phyloP scores from a whole-genome alignment of 441 rosid species.

The Hypseocharis bilobata region DNA sequence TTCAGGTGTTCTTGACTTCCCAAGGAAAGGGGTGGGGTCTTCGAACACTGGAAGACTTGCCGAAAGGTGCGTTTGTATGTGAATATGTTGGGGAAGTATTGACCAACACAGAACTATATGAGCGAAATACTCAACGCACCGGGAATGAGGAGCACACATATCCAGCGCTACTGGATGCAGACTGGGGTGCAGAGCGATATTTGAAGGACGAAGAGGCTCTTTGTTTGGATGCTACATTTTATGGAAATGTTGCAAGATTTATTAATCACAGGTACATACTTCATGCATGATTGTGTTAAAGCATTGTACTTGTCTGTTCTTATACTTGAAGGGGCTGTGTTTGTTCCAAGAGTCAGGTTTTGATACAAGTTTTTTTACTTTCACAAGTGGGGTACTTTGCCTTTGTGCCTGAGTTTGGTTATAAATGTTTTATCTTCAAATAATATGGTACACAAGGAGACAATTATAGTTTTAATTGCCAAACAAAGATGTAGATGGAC shows the following conservation, averaged over 20 bases:
- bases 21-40: slow-evolving; percentile 92
- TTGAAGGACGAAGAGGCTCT: slow-evolving; percentile 57
- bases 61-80: slow-evolving; percentile 78
- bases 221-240: slow-evolving; percentile 59
- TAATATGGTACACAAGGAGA: no score
- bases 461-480: no score
- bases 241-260: slow-evolving; percentile 84
- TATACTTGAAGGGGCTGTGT: no score
- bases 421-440: no score
- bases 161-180: slow-evolving; percentile 66
- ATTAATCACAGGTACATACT: slow-evolving; percentile 70
- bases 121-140: slow-evolving; percentile 27
- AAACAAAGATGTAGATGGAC: no score
- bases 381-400: no score
- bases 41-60: slow-evolving; percentile 68
- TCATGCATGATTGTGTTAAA: background rate
- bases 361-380: no score
- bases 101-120: slow-evolving; percentile 50
- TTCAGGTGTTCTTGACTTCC: slow-evolving; percentile 65
- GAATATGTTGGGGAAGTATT: slow-evolving; percentile 81
- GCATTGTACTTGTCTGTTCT: background rate
- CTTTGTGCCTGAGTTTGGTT: no score
- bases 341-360: no score
- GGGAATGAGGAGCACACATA: slow-evolving; percentile 29
- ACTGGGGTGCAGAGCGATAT: slow-evolving; percentile 51